Percentiles rank a stretch among this genome's conserved stretches.
These are phyloP conservation scores for Jaenimonas drosophilae DNA, from an alignment of 208 protist genomes.

Conservation along the genomic window DNA sequence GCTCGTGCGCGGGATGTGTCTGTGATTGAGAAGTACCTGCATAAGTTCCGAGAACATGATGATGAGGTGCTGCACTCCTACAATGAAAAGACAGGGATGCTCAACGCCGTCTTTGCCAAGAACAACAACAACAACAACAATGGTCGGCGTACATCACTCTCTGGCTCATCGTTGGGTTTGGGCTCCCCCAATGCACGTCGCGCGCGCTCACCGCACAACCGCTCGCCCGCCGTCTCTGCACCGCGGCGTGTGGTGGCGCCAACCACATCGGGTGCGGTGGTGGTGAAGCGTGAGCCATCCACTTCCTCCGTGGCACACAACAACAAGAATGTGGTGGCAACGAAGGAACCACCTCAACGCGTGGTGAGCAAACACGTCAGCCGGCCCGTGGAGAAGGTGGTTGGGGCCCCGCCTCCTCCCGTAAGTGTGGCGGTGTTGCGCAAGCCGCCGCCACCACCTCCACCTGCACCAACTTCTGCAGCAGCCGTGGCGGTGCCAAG, in stretches of 20 bases:
- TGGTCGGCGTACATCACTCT: no score
- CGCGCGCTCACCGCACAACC: not conserved
- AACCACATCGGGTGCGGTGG: not conserved
- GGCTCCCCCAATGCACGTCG: no score
- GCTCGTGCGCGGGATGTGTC: constrained; percentile 29
- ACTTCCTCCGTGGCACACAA: no score
- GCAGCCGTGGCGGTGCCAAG: not conserved
- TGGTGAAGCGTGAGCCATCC: no score
- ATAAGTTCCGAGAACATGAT: constrained; percentile 59
- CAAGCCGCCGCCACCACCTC: not conserved
- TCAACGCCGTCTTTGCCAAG: no score
- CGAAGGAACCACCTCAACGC: no score
- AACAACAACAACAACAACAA: constrained; percentile 6
- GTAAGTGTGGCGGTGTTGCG: not conserved
- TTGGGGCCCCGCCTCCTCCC: no score
- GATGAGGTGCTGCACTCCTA: constrained; percentile 42
- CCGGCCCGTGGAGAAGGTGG: no score
- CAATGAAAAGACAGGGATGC: no score
- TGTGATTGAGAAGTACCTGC: constrained; percentile 64
- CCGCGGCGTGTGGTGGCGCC: not conserved
- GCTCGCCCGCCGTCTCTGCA: not conserved
- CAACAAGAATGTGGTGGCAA: no score
- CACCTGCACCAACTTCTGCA: not conserved
- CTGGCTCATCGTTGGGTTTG: no score
- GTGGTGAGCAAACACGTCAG: no score